phyloP scores from a whole-genome alignment of 2,329 filamentous ascomycete species.

The Trichoderma sp. region DNA sequence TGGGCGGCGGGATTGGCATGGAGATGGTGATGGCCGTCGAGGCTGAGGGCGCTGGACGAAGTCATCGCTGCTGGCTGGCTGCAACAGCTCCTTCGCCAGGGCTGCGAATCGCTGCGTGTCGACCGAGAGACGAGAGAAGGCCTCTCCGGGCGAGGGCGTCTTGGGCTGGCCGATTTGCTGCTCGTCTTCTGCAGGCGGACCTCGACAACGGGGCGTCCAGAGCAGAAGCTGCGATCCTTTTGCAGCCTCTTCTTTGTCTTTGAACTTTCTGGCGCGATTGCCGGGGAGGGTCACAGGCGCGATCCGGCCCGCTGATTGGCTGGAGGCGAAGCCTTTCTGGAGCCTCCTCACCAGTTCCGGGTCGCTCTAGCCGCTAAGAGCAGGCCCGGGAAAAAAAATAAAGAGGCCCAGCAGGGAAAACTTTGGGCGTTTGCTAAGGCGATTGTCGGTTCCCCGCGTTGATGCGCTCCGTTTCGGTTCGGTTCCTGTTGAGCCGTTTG shows the following conservation, averaged over 20 bases:
- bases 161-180: neutral
- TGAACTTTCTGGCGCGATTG: constrained; percentile 22
- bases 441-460: constrained; percentile 18
- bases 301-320: constrained; percentile 27
- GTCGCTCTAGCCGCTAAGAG: constrained; percentile 17
- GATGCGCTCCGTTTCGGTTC: neutral
- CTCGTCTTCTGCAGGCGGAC: constrained; percentile 1
- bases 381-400: constrained; percentile 7
- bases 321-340: neutral
- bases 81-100: constrained; percentile 59
- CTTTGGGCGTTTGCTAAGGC: constrained; percentile 5
- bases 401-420: neutral
- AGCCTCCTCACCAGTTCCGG: constrained; percentile 18
- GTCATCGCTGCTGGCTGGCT: constrained; percentile 52
- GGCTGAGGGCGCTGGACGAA: constrained; percentile 50
- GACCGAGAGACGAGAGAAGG: neutral
- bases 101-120: constrained; percentile 10
- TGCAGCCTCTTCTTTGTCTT: constrained; percentile 16
- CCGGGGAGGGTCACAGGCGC: constrained; percentile 22
- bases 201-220: constrained; percentile 22
- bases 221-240: constrained; percentile 18
- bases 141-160: neutral
- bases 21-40: constrained; percentile 21
- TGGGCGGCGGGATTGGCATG: constrained; percentile 9
- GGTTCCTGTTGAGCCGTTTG: neutral